These are phyloP conservation scores for Mycena sanguinolenta DNA, from an alignment of 768 basidiomycete species.

Conservation along the genomic window DNA sequence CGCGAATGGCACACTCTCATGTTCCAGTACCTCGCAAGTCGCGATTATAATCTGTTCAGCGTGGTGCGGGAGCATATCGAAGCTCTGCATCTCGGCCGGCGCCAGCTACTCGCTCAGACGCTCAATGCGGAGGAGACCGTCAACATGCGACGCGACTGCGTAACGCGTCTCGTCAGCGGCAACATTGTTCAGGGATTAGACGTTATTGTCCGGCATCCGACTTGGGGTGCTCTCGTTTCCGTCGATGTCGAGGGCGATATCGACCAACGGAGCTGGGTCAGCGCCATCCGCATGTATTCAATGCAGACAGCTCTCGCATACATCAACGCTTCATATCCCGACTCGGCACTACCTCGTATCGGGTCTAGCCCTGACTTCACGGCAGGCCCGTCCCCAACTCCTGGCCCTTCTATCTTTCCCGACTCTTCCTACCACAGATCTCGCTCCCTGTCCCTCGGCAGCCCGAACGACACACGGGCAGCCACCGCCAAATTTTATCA, in stretches of 20 bases:
- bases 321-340: conserved; percentile 66
- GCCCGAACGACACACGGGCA: conserved; percentile 52
- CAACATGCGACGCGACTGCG: conserved; percentile 87
- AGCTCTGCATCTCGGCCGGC: conserved; percentile 89
- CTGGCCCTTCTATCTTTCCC: conserved; percentile 80
- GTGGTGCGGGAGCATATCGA: conserved; percentile 91
- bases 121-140: conserved; percentile 89
- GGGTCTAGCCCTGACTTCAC: conserved; percentile 63
- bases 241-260: conserved; percentile 91
- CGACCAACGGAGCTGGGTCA: conserved; percentile 87
- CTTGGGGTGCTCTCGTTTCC: conserved; percentile 89
- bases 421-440: conserved; percentile 61
- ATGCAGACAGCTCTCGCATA: conserved; percentile 90
- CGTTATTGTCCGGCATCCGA: conserved; percentile 96
- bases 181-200: conserved; percentile 95
- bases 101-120: conserved; percentile 90
- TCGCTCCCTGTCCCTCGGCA: conserved; percentile 55
- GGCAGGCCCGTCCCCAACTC: conserved; percentile 65
- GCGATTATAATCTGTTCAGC: conserved; percentile 92
- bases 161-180: conserved; percentile 86
- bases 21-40: conserved; percentile 89
- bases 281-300: conserved; percentile 91
- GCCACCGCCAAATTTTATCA: conserved; percentile 85
- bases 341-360: conserved; percentile 55
- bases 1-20: conserved; percentile 96